These are phyloP conservation scores for Rostrohypoxylon terebratum DNA, from an alignment of 495 filamentous ascomycete species.

Conservation along the genomic window DNA sequence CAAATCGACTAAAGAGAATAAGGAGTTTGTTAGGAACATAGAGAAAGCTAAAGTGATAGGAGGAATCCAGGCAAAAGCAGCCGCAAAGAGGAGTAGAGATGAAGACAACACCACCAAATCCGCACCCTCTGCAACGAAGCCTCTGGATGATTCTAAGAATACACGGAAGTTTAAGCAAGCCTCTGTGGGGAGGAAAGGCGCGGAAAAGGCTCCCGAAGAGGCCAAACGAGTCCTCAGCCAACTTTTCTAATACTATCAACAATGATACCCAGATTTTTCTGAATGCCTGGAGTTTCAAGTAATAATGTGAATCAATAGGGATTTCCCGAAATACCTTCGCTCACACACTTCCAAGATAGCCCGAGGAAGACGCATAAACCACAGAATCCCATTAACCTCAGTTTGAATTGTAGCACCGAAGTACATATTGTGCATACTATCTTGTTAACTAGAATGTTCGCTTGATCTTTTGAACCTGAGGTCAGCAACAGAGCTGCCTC, in stretches of 20 bases:
- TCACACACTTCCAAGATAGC: not conserved
- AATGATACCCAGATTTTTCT: slow-evolving; percentile 45
- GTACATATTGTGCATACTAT: not conserved
- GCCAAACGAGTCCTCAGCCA: slow-evolving; percentile 82
- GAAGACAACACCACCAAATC: slow-evolving; percentile 32
- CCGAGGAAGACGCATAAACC: not conserved
- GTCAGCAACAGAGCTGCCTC: not conserved
- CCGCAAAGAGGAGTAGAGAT: slow-evolving; percentile 66
- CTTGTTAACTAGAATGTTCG: not conserved
- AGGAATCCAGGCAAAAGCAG: slow-evolving; percentile 73
- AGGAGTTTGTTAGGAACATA: slow-evolving; percentile 81
- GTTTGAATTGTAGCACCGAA: not conserved
- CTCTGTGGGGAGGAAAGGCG: slow-evolving; percentile 62
- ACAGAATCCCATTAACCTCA: not conserved
- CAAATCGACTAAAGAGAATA: slow-evolving; percentile 82
- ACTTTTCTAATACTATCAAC: slow-evolving; percentile 71
- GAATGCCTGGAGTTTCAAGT: not conserved
- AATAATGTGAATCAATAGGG: not conserved
- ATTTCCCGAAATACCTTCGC: not conserved
- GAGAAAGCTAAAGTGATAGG: slow-evolving; percentile 79
- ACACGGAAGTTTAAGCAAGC: slow-evolving; percentile 81
- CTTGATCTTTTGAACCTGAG: not conserved
- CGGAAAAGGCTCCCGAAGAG: slow-evolving; percentile 68
- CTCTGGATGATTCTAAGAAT: slow-evolving; percentile 45
- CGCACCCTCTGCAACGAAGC: slow-evolving; percentile 1